These are phyloP conservation scores for Boletus vinaceobasis DNA, from an alignment of 768 basidiomycete genomes.

Conservation along the genomic window DNA sequence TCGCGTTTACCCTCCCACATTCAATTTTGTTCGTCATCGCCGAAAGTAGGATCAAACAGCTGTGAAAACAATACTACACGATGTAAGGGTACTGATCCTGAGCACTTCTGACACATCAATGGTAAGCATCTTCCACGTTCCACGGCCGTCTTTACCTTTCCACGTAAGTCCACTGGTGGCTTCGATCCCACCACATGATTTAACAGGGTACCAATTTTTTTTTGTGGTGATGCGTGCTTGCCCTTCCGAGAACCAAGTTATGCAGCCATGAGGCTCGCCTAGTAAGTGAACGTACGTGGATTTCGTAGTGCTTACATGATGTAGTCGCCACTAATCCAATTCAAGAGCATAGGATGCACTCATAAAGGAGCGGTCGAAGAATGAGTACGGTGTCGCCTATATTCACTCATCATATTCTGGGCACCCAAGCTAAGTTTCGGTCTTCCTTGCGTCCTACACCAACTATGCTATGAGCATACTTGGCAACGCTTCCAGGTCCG, in stretches of 20 bases:
- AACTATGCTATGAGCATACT: not conserved
- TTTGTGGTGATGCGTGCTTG: too few species aligned
- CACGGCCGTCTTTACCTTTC: not conserved
- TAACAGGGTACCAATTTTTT: too few species aligned
- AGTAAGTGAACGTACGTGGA: not conserved
- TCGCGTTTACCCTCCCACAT: not conserved
- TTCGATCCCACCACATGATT: conserved; percentile 1
- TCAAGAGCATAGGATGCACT: not conserved
- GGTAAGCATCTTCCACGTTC: not conserved
- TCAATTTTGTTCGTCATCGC: not conserved
- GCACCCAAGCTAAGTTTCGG: not conserved
- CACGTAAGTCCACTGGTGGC: not conserved
- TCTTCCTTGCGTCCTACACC: not conserved
- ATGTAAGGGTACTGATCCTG: not conserved
- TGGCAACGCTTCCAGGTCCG: not conserved
- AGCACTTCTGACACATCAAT: not conserved
- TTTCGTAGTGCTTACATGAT: not conserved
- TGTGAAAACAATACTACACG: not conserved
- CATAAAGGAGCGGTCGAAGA: not conserved
- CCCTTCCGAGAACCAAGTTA: too few species aligned
- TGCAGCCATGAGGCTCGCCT: too few species aligned
- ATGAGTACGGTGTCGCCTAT: not conserved
- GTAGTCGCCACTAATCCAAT: not conserved
- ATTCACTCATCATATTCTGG: not conserved
- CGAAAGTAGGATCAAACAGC: not conserved